phyloP scores from a whole-genome alignment of 352 stramenopile genomes.

The Peronospora destructor region DNA sequence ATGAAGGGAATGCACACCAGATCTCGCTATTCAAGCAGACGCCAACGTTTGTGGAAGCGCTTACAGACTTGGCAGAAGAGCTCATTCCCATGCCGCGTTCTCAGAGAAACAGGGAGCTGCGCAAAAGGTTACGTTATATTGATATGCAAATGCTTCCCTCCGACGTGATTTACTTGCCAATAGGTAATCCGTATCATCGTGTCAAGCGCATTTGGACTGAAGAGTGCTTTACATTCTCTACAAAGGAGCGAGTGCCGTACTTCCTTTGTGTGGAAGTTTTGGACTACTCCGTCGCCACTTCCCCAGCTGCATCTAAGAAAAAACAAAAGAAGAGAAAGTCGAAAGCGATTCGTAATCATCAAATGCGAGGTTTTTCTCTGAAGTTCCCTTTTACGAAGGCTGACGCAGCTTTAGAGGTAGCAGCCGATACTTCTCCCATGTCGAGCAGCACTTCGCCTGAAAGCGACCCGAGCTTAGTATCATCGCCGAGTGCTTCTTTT shows the following conservation, averaged over 20 bases:
- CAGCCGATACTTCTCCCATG: conserved; percentile 21
- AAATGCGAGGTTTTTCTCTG: conserved; percentile 36
- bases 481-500: conserved; percentile 22
- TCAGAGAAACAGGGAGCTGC: conserved; percentile 43
- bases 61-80: conserved; percentile 61
- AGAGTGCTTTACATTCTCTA: conserved; percentile 81
- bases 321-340: conserved; percentile 27
- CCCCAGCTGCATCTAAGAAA: conserved; percentile 15
- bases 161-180: conserved; percentile 70
- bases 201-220: conserved; percentile 66
- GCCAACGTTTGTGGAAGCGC: conserved; percentile 54
- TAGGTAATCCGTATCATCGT: conserved; percentile 69
- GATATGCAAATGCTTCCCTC: conserved; percentile 51
- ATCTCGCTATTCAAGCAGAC: conserved; percentile 62
- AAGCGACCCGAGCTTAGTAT: conserved; percentile 22
- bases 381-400: conserved; percentile 51
- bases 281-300: conserved; percentile 43
- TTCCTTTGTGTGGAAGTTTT: conserved; percentile 79
- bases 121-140: conserved; percentile 42
- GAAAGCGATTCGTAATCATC: conserved; percentile 22
- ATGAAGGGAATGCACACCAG: conserved; percentile 60
- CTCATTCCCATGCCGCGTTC: conserved; percentile 44
- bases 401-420: conserved; percentile 4
- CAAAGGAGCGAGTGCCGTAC: conserved; percentile 78
- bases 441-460: conserved; percentile 23